Evolutionary conservation across 78 protist genomes (phyloP).

Genomic region (Pelomyxa schiedti): DNA sequence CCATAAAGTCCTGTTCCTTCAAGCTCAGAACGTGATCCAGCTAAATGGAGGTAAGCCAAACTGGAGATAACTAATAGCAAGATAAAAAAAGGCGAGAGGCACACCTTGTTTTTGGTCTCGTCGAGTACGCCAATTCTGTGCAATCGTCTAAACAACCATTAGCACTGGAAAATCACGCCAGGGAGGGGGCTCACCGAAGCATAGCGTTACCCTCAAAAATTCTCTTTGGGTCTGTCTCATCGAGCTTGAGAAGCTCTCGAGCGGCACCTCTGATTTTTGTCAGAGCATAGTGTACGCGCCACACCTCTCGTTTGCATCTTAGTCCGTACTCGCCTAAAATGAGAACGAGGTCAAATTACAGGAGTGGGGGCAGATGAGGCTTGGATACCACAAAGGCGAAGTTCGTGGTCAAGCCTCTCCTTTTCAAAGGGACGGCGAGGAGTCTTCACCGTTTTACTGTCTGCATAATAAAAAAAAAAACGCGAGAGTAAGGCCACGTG

Average conservation of each 20-base stretch:
- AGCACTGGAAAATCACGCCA: no score
- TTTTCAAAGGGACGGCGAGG: slow-evolving; percentile 99
- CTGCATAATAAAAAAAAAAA: slow-evolving; percentile 18
- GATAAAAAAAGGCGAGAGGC: no score
- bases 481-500: not conserved
- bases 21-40: slow-evolving; percentile 97
- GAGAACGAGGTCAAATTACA: no score
- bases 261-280: slow-evolving; percentile 95
- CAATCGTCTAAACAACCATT: no score
- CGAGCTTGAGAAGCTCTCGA: slow-evolving; percentile 93
- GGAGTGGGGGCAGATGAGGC: no score
- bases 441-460: slow-evolving; percentile 64
- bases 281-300: slow-evolving; percentile 90
- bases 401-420: slow-evolving; percentile 97
- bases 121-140: slow-evolving; percentile 87
- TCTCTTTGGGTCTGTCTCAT: slow-evolving; percentile 63
- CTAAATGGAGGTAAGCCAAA: not conserved
- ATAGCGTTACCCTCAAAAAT: slow-evolving; percentile 95
- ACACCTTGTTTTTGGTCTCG: slow-evolving; percentile 76
- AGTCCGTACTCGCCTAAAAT: slow-evolving; percentile 97
- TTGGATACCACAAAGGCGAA: slow-evolving; percentile 59
- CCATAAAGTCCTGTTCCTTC: slow-evolving; percentile 89
- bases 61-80: not conserved
- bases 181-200: no score
- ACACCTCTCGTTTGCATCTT: slow-evolving; percentile 96